Percentiles rank a stretch among this genome's conserved stretches.
These are phyloP conservation scores for Penicillium sp. DNA, from an alignment of 2,329 filamentous ascomycete species.

Conservation along the genomic window DNA sequence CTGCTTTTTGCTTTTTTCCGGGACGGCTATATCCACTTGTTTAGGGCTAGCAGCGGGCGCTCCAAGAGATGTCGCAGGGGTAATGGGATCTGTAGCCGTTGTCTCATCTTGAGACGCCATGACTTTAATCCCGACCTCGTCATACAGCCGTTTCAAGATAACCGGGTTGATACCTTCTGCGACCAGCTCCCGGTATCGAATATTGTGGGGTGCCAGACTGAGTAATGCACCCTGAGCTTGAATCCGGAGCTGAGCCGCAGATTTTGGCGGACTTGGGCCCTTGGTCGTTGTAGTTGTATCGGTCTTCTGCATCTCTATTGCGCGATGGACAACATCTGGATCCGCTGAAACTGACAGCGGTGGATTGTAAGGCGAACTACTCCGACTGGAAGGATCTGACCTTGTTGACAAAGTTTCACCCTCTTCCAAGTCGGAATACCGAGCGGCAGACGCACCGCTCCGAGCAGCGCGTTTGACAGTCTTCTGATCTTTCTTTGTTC, in stretches of 20 bases:
- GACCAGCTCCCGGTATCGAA: slow-evolving; percentile 68
- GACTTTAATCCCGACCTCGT: slow-evolving; percentile 58
- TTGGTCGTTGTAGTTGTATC: slow-evolving; percentile 1
- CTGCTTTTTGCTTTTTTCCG: background rate
- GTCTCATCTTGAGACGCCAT: slow-evolving; percentile 10
- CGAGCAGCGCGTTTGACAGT: background rate
- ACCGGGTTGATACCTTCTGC: slow-evolving; percentile 64
- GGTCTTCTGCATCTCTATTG: slow-evolving; percentile 10
- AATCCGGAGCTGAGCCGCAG: slow-evolving; percentile 37
- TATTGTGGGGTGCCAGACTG: slow-evolving; percentile 57
- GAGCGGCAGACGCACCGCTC: background rate
- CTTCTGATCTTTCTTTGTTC: background rate
- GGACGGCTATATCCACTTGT: background rate
- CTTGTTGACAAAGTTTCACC: slow-evolving; percentile 23
- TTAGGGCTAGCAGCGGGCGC: background rate
- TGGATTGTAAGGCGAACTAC: slow-evolving; percentile 36
- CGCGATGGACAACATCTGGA: slow-evolving; percentile 10
- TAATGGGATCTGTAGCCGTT: slow-evolving; percentile 6
- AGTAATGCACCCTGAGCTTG: slow-evolving; percentile 63
- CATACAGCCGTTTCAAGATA: slow-evolving; percentile 61
- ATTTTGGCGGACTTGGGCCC: slow-evolving; percentile 11
- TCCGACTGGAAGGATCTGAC: slow-evolving; percentile 22
- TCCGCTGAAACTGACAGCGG: slow-evolving; percentile 26
- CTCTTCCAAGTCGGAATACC: slow-evolving; percentile 22
- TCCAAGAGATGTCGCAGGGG: background rate